Conservation (phyloP, 2,329 filamentous ascomycete species). For the Chaetomiaceae sp. region DNA sequence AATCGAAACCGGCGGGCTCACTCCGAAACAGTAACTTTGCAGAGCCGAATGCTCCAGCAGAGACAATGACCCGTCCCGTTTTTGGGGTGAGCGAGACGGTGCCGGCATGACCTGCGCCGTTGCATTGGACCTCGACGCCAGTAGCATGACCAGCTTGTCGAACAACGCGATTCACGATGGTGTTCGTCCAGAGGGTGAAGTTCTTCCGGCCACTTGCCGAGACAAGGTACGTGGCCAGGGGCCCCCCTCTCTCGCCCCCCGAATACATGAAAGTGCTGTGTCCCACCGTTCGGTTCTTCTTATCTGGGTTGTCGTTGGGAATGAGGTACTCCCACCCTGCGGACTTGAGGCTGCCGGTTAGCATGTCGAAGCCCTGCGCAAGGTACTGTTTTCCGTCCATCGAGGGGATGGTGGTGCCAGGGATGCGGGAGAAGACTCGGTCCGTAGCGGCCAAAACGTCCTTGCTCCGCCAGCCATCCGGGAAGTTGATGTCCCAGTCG, state of each 20-base stretch:
- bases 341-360: constrained; percentile 52
- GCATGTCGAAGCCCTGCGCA: constrained; percentile 58
- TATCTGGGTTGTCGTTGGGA: constrained; percentile 53
- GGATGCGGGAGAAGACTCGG: constrained; percentile 64
- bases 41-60: constrained; percentile 63
- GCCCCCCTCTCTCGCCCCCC: constrained; percentile 62
- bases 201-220: constrained; percentile 45
- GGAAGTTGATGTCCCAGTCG: constrained; percentile 71
- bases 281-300: constrained; percentile 62
- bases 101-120: constrained; percentile 47
- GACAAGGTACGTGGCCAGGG: constrained; percentile 62
- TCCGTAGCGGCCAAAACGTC: constrained; percentile 57
- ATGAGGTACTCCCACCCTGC: constrained; percentile 60
- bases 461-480: constrained; percentile 60
- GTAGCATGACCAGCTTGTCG: constrained; percentile 57
- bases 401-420: constrained; percentile 62
- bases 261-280: constrained; percentile 63
- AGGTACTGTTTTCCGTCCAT: constrained; percentile 61
- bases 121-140: constrained; percentile 60
- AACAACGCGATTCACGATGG: constrained; percentile 61
- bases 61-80: constrained; percentile 61
- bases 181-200: constrained; percentile 63
- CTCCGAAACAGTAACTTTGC: constrained; percentile 63
- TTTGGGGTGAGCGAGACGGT: constrained; percentile 53
- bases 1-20: constrained; percentile 15